Evolutionary conservation across 768 basidiomycete genomes (phyloP), one percentile per base, ranked within the genome.

Genomic region (Boletus coccyginus): DNA sequence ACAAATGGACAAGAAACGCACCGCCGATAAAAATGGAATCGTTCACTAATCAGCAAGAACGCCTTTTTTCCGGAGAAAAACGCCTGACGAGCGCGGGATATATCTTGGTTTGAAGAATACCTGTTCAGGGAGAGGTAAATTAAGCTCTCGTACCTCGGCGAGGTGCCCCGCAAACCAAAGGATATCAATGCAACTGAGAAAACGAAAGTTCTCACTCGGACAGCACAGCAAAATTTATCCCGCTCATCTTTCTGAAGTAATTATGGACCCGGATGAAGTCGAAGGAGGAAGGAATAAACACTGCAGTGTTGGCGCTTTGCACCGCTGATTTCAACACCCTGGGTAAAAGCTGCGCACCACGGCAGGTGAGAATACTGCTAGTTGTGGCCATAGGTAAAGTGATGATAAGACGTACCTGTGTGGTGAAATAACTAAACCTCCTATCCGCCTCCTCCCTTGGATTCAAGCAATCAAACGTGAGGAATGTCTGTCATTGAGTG

Each of bases 1-100:
- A 50, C 31, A 16, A 21, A 38, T 33, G 21, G 12, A 29, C 14
- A 47, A 39, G 11, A 44, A 27, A 69, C 77, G 43, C 43, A 87
- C 88, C 94, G 78, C 60, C 92, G 84, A 79, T 93, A 98, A 72
- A 98, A 99, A 72, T 99, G 95, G 79, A 98, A 98, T n/a, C 97
- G 85, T 69, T 99, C 97, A 64, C 91, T 96, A 66, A 98, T 78
- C 59, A 98, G 79, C 32, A 99, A 71, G 78, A 98, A 92, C 0
- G 88, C 78, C 62, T 88, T 92, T 63, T 88, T 86, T 41, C 91
- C 92, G 21, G 79, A 80, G 81, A 96, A 98, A 77, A 99, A 98
- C 0, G 88, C 84, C 63, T 94, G 91, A 43, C 97, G 82, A 0
- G 95, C 96, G 3, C 94, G 87, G 5, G 92, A 91, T 60, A 99